Conservation (phyloP, 2,329 filamentous ascomycete species). For the Aspergillus glaucus region DNA sequence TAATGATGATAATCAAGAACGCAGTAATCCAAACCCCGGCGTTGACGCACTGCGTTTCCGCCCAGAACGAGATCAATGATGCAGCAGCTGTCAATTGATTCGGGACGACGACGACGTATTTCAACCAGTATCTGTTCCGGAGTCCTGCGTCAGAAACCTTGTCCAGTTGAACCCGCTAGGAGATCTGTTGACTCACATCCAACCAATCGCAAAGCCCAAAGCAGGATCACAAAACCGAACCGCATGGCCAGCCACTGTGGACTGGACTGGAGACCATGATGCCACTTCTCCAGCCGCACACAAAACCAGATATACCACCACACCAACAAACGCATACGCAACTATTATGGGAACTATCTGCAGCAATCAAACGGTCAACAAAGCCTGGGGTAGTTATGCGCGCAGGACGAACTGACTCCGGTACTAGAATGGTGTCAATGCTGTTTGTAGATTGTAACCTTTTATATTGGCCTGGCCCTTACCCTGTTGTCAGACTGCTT, state of each 20-base stretch:
- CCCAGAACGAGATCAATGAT: conserved; percentile 72
- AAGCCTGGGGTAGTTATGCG: neutral
- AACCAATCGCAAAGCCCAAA: conserved; percentile 71
- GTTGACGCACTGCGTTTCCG: conserved; percentile 58
- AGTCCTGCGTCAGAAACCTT: too few relatives aligned
- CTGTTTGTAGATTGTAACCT: neutral
- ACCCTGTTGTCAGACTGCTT: conserved; percentile 21
- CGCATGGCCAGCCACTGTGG: conserved; percentile 74
- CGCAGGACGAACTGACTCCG: conserved; percentile 16
- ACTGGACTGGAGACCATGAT: conserved; percentile 67
- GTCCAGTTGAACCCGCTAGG: too few relatives aligned
- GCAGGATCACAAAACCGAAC: conserved; percentile 71
- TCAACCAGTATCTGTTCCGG: conserved; percentile 51
- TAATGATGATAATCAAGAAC: conserved; percentile 55
- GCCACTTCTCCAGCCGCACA: conserved; percentile 74
- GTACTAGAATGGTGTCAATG: conserved; percentile 14
- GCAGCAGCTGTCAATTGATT: conserved; percentile 75
- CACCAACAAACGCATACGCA: conserved; percentile 31
- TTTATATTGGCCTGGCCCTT: conserved; percentile 3
- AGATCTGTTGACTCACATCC: conserved; percentile 43
- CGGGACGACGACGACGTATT: conserved; percentile 76
- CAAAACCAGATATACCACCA: conserved; percentile 69
- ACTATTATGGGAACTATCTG: conserved; percentile 32
- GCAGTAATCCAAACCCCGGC: conserved; percentile 71
- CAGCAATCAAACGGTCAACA: conserved; percentile 1